These are phyloP conservation scores for Rhodotorula diobovata DNA, from an alignment of 768 basidiomycete genomes.

Conservation along the genomic window DNA sequence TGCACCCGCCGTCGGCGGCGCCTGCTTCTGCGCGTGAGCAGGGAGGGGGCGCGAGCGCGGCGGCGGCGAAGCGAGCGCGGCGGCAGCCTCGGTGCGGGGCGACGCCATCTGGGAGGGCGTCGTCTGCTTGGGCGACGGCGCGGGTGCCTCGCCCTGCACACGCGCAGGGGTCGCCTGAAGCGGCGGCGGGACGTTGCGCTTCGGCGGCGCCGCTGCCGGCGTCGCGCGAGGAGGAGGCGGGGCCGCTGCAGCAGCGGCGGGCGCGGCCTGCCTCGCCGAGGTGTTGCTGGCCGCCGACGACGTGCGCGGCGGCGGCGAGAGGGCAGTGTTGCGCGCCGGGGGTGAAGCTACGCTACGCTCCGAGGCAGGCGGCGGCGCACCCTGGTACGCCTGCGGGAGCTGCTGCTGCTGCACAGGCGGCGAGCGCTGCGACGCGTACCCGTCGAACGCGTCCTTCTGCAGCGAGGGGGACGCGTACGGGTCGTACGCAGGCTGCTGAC, in stretches of 20 bases:
- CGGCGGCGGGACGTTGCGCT: not conserved
- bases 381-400: not conserved
- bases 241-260: not conserved
- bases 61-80: conserved; percentile 2
- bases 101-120: not conserved
- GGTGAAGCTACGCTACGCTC: not conserved
- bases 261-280: not conserved
- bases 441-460: not conserved
- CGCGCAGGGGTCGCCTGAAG: not conserved
- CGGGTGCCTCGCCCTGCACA: not conserved
- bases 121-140: not conserved
- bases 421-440: conserved; percentile 4
- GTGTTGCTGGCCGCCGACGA: conserved; percentile 3
- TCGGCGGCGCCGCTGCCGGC: not conserved
- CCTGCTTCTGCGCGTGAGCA: not conserved
- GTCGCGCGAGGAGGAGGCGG: conserved; percentile 2
- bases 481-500: conserved; percentile 1
- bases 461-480: conserved; percentile 15
- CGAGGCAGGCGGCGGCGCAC: no score
- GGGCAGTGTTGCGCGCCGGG: not conserved
- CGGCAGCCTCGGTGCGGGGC: not conserved
- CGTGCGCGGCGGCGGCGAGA: conserved; percentile 25
- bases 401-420: conserved; percentile 3
- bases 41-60: not conserved
- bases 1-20: not conserved